Percentiles rank a stretch among this genome's conserved stretches.
These are phyloP conservation scores for Mycosphaerelloides madeirae DNA, from an alignment of 2,329 filamentous ascomycete genomes.

Conservation along the genomic window DNA sequence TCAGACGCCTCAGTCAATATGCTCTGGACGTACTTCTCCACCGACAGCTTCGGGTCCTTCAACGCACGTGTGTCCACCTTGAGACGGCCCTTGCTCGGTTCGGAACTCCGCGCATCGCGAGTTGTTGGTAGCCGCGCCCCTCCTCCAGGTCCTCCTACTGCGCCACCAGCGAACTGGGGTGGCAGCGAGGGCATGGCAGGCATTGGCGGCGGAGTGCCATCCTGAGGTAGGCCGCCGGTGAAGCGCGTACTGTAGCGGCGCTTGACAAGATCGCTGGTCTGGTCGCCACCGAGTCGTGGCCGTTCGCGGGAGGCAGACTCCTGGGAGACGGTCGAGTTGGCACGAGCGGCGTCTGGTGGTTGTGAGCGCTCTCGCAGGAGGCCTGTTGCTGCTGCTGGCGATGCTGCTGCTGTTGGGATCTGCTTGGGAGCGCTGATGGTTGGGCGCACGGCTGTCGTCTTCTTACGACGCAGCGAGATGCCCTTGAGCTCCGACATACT, in stretches of 20 bases:
- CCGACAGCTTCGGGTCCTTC: slow-evolving; percentile 69
- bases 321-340: slow-evolving; percentile 19
- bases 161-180: slow-evolving; percentile 49
- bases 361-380: slow-evolving; percentile 7
- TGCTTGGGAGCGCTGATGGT: slow-evolving; percentile 57
- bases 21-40: slow-evolving; percentile 63
- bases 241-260: slow-evolving; percentile 90
- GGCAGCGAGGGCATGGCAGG: slow-evolving; percentile 56
- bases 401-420: slow-evolving; percentile 3
- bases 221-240: slow-evolving; percentile 58
- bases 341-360: slow-evolving; percentile 18
- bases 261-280: slow-evolving; percentile 81
- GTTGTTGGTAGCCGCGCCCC: slow-evolving; percentile 14
- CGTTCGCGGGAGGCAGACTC: slow-evolving; percentile 34
- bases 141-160: slow-evolving; percentile 2
- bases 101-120: slow-evolving; percentile 34
- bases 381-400: slow-evolving; percentile 1
- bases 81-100: slow-evolving; percentile 43
- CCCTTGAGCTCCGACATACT: slow-evolving; percentile 48
- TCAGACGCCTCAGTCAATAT: slow-evolving; percentile 81
- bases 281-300: slow-evolving; percentile 42
- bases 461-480: slow-evolving; percentile 58
- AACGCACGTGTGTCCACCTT: slow-evolving; percentile 72
- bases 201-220: slow-evolving; percentile 62
- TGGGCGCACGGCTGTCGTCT: slow-evolving; percentile 50